Evolutionary conservation across 768 basidiomycete genomes (phyloP).

Genomic region (Hericium rajendrae): DNA sequence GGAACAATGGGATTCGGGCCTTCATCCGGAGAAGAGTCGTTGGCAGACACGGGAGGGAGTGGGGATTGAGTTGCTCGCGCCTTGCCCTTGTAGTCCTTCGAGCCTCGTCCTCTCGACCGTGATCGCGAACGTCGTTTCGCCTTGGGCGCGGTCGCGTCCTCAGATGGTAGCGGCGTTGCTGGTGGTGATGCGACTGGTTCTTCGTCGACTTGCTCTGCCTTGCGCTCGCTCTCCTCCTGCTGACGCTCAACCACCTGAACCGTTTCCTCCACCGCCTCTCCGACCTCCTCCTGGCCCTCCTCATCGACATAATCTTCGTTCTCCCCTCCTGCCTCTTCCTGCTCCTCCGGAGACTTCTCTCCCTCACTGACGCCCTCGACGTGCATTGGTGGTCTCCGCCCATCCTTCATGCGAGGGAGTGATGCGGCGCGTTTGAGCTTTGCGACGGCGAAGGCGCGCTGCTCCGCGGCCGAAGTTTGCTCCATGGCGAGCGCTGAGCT

Average conservation of each 20-base stretch:
- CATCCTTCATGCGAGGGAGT: conserved; percentile 85
- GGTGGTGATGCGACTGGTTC: conserved; percentile 11
- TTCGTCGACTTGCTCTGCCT: conserved; percentile 15
- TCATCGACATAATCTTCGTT: background rate
- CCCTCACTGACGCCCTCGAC: conserved; percentile 76
- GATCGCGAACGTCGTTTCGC: conserved; percentile 69
- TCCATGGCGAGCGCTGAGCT: conserved; percentile 22
- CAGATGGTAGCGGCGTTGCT: conserved; percentile 12
- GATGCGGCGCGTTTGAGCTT: conserved; percentile 90
- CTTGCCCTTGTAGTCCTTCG: conserved; percentile 58
- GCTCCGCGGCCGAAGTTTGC: conserved; percentile 48
- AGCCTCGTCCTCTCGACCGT: conserved; percentile 48
- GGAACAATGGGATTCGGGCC: conserved; percentile 25
- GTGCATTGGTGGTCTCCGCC: conserved; percentile 81
- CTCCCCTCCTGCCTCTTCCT: conserved; percentile 16
- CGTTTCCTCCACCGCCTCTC: background rate
- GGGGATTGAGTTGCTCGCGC: conserved; percentile 29
- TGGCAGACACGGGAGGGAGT: conserved; percentile 34
- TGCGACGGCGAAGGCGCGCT: conserved; percentile 80
- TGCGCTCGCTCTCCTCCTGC: conserved; percentile 1
- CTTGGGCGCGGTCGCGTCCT: conserved; percentile 21
- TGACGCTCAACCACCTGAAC: background rate
- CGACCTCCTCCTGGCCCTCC: background rate
- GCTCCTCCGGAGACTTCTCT: conserved; percentile 39
- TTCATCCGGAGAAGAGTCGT: conserved; percentile 59